Base-by-base conservation (phyloP, 225 moss, liverwort and hornwort genomes). In the Bryoerythrophyllum caledonicum region DNA sequence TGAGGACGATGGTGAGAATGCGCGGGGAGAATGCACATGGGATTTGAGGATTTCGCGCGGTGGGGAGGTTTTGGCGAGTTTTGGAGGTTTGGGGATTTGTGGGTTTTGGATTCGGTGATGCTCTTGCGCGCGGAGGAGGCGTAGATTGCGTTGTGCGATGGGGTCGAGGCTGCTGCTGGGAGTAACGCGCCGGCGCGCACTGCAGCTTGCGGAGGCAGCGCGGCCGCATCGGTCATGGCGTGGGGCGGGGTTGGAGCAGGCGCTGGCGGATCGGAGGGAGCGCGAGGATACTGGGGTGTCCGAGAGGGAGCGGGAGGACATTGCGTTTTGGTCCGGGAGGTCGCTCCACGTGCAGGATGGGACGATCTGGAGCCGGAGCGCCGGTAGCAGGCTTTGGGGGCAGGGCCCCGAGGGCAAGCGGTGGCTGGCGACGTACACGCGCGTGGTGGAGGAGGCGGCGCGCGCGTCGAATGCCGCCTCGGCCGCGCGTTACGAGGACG, bases 361-460 rank as follows among this genome's bases (percentile, higher is more conserved):
- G 63, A 80, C 81, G 2, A 80, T 87, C 61, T 87, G 87, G 87
- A 87, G 73, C 19, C 60, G 65, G 6, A 62, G 72, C 35, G 65
- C 66, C n/a, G 34, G 61, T 32, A 74, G 26, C 7, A 72, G 75
- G 62, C 53, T 68, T 3, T 82, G 84, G 88, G 88, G 81, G 24
- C 72, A 81, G 61, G 85, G 88, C 20, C 81, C 83, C 0, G 85
- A 85, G 59, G 78, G 81, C 2, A 82, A 63, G 81, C 76, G 88
- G 74, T 88, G 88, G 88, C 70, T 88, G 10, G 83, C 88, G 8
- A 85, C 85, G 10, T 88, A 88, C 20, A 85, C 82, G 27, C 88
- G 85, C 38, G 80, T 88, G 48, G 63, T 63, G 32, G 82, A 88
- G 70, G 88, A 88, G 44, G 85, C 86, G 61, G 83, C 86, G 24